Conservation (phyloP, 768 basidiomycete species). For the Pulveroboletus frians region DNA sequence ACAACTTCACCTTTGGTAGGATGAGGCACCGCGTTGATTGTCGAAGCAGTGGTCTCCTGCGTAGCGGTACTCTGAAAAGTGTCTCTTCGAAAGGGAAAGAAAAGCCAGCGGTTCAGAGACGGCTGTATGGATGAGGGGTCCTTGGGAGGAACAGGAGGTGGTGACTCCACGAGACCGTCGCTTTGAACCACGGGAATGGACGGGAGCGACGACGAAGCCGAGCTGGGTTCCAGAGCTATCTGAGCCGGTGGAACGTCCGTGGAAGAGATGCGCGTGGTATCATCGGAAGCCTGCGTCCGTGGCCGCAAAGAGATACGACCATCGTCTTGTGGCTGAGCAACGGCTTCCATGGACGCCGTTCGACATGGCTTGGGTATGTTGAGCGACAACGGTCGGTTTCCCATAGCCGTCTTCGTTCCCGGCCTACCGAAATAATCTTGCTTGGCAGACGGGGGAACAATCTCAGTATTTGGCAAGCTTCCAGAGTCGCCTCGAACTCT, state of each 20-base stretch:
- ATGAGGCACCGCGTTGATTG: slow-evolving; percentile 18
- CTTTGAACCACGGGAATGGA: slow-evolving; percentile 4
- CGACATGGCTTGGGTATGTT: slow-evolving; percentile 19
- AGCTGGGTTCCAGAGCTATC: slow-evolving; percentile 5
- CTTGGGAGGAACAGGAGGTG: slow-evolving; percentile 29
- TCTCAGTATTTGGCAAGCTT: slow-evolving; percentile 28
- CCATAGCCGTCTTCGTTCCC: slow-evolving; percentile 6
- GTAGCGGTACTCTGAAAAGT: slow-evolving; percentile 26
- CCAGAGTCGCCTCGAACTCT: slow-evolving; percentile 37
- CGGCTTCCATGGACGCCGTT: slow-evolving; percentile 27
- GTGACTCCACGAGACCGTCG: slow-evolving; percentile 18
- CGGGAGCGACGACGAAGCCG: slow-evolving; percentile 13
- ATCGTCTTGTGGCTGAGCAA: slow-evolving; percentile 12
- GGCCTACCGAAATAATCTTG: slow-evolving; percentile 22
- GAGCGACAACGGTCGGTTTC: slow-evolving; percentile 18
- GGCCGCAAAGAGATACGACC: slow-evolving; percentile 4
- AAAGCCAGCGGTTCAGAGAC: slow-evolving; percentile 42
- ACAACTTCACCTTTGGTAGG: slow-evolving; percentile 64
- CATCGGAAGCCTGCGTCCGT: slow-evolving; percentile 7
- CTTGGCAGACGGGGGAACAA: slow-evolving; percentile 11
- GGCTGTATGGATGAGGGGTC: slow-evolving; percentile 22
- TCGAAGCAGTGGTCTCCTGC: slow-evolving; percentile 21
- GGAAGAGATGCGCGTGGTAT: slow-evolving; percentile 16
- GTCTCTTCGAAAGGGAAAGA: slow-evolving; percentile 45
- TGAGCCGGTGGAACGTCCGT: slow-evolving; percentile 3